Base-by-base conservation (phyloP, 73 alveolate genomes). In the Stentor roeselii region DNA sequence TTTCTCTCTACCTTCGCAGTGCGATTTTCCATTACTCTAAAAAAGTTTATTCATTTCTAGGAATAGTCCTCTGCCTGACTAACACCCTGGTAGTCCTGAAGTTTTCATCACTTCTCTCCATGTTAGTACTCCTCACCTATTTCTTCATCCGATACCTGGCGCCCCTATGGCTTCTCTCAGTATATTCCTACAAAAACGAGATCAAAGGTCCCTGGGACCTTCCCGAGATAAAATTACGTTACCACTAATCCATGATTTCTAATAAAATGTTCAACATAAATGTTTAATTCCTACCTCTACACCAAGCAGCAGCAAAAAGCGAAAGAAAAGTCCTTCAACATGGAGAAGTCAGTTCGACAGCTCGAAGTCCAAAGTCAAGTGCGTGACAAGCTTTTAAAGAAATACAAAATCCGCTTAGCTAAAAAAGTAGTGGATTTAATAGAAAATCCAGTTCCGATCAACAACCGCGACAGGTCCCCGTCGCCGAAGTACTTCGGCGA, bases 121-220 rank as follows among this genome's bases (percentile, higher is more conserved):
- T n/a, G 21, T 67, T 67, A 67, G 80, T 67, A 1, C 14, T 67
- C 11, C 27, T 21, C 34, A 21, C 80, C 34, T 67, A 21, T 34
- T 67, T 21, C 34, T 67, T 67, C 34, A 67, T 67, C 34, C 21
- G 80, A 40, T 67, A 67, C 37, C n/a, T 67, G 14, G 80, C 42
- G 41, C 80, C 80, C 21, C n/a, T 67, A 40, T 67, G 80, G 37
- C 80, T 67, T 67, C 21, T 67, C 34, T 67, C 80, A 34, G 80
- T 67, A 15, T 67, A 34, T 34, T 40, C 21, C 34, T 67, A 67
- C 34, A 67, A 67, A 32, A 67, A 67, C 34, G 80, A 67, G 37
- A 32, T 67, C 37, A 67, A 34, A 67, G 80, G 80, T 27, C 80
- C 80, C 34, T 67, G 80, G 80, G 80, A 67, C 37, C 37, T 67